phyloP scores from a whole-genome alignment of 2,329 filamentous ascomycete genomes.

The Penicillium oxalicum region DNA sequence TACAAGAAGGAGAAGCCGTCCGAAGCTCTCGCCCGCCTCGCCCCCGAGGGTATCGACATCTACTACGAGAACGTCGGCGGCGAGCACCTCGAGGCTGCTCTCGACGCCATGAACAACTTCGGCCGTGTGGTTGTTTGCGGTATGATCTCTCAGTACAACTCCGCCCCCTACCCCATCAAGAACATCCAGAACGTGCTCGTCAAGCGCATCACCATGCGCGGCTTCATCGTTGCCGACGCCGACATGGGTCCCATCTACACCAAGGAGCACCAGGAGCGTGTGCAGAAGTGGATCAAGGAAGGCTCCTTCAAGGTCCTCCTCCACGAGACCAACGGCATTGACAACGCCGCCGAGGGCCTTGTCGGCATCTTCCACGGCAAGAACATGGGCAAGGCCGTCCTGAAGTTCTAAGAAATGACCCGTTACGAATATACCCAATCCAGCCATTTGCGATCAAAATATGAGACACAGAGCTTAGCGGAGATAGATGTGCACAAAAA shows the following conservation, averaged over 20 bases:
- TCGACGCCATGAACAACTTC: constrained; percentile 57
- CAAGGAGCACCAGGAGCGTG: constrained; percentile 67
- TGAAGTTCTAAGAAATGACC: constrained; percentile 53
- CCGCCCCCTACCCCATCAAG: constrained; percentile 59
- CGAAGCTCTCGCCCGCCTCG: constrained; percentile 63
- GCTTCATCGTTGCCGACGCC: constrained; percentile 66
- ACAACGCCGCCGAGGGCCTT: constrained; percentile 67
- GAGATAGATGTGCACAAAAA: constrained; percentile 1
- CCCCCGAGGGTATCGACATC: constrained; percentile 73
- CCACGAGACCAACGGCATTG: constrained; percentile 67
- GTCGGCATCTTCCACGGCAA: constrained; percentile 68
- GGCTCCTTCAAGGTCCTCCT: constrained; percentile 67
- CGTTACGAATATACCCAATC: background rate
- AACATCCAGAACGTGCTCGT: constrained; percentile 60
- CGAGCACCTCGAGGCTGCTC: constrained; percentile 63
- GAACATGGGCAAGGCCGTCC: constrained; percentile 80
- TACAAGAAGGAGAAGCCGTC: constrained; percentile 74
- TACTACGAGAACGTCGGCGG: constrained; percentile 79
- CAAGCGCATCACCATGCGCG: constrained; percentile 63
- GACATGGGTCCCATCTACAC: constrained; percentile 62
- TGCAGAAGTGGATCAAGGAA: constrained; percentile 70
- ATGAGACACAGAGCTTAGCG: background rate
- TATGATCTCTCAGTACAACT: constrained; percentile 76
- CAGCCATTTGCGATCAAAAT: background rate
- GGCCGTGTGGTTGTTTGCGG: constrained; percentile 61